A percentile compares a stretch with the other conserved stretches of the same genome.
Conservation (phyloP, 1,284 basidiomycete genomes). For the Cryptococcus sp. region DNA sequence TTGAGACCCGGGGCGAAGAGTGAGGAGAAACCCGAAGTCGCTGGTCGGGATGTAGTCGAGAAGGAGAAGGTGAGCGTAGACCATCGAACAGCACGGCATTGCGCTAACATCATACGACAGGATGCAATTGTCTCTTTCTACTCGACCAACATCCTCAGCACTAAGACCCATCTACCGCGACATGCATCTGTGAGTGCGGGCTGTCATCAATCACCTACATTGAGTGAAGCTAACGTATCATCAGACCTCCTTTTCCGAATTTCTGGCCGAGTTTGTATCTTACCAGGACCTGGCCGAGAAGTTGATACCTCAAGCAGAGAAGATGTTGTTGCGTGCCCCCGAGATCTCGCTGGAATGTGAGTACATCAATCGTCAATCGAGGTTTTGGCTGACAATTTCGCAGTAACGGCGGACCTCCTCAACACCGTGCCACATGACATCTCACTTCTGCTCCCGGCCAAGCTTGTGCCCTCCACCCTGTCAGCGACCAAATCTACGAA, state of each 20-base stretch:
- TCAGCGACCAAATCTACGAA: constrained; percentile 79
- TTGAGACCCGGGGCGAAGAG: constrained; percentile 25
- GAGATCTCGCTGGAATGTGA: constrained; percentile 46
- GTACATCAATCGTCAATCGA: constrained; percentile 6
- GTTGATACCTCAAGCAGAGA: constrained; percentile 48
- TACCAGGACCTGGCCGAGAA: constrained; percentile 35
- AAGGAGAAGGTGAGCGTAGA: constrained; percentile 33
- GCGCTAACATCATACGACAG: constrained; percentile 10
- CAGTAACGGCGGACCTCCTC: constrained; percentile 45
- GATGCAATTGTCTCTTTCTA: constrained; percentile 42
- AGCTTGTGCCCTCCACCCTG: constrained; percentile 66
- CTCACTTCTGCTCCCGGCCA: constrained; percentile 61
- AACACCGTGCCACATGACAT: constrained; percentile 56
- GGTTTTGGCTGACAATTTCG: neutral
- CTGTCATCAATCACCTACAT: neutral
- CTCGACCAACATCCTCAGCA: constrained; percentile 41
- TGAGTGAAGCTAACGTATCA: constrained; percentile 2
- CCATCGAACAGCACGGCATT: neutral
- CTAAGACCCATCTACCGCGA: constrained; percentile 40
- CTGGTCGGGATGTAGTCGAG: constrained; percentile 28
- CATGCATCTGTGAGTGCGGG: constrained; percentile 33
- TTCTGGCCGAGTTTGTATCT: constrained; percentile 37
- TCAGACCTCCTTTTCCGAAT: constrained; percentile 34
- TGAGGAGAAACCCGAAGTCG: constrained; percentile 19
- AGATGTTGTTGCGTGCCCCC: constrained; percentile 49